Evolutionary conservation across 192 early-diverging fungal genomes (phyloP).

Genomic region (Coemansia furcata): DNA sequence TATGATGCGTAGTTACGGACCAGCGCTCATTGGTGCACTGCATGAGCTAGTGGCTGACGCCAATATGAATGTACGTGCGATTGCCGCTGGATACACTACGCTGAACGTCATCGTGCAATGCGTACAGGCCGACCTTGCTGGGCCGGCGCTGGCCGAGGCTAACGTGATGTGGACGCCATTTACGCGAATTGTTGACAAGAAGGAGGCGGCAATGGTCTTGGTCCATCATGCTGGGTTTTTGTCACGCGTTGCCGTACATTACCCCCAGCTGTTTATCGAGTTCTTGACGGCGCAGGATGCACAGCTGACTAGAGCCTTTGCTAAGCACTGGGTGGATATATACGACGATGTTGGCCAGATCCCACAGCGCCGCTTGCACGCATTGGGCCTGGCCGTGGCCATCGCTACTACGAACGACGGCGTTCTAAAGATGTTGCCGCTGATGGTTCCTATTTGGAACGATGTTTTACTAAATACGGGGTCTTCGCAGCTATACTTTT

Average conservation of each 20-base stretch:
- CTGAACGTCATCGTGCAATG: conserved; percentile 37
- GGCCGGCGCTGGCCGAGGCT: conserved; percentile 10
- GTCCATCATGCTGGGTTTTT: conserved; percentile 33
- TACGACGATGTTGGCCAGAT: conserved; percentile 36
- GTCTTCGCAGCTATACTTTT: conserved; percentile 26
- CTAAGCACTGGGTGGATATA: conserved; percentile 31
- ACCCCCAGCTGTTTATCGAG: conserved; percentile 34
- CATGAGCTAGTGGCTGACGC: conserved; percentile 29
- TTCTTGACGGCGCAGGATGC: conserved; percentile 31
- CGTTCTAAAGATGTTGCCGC: conserved; percentile 20
- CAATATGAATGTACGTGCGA: conserved; percentile 22
- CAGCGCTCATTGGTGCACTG: conserved; percentile 23
- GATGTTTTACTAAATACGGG: conserved; percentile 41
- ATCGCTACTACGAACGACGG: conserved; percentile 37
- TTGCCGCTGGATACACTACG: conserved; percentile 28
- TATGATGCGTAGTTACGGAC: conserved; percentile 16
- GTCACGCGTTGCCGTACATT: conserved; percentile 35
- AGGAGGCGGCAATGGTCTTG: conserved; percentile 23
- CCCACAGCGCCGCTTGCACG: conserved; percentile 31
- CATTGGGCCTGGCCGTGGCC: conserved; percentile 26
- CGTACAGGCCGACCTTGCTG: conserved; percentile 9
- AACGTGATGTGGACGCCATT: conserved; percentile 37
- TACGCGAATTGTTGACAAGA: conserved; percentile 35
- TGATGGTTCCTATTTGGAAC: conserved; percentile 50
- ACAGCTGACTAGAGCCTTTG: conserved; percentile 12